Evolutionary conservation across 225 moss, liverwort and hornwort species (phyloP).

Genomic region (Bryoerythrophyllum caledonicum): DNA sequence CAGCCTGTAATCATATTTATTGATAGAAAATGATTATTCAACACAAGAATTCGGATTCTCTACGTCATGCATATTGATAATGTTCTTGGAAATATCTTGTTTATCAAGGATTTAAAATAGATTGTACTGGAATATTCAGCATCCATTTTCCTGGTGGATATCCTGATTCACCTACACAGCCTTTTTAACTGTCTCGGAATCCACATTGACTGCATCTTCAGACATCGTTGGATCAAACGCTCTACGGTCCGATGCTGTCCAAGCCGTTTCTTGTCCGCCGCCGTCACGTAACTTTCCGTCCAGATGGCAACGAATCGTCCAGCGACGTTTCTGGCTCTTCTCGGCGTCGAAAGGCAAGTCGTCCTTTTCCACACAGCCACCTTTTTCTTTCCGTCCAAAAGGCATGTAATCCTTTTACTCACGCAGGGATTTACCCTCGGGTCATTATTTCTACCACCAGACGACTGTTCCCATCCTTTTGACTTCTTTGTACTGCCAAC

Average conservation of each 20-base stretch:
- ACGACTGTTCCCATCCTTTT: not conserved
- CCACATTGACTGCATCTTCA: not conserved
- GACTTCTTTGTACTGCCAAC: too few relatives aligned
- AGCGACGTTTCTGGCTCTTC: not conserved
- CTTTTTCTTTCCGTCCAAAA: slow-evolving; percentile 14
- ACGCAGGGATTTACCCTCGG: not conserved
- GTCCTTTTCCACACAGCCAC: not conserved
- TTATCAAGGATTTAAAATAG: not conserved
- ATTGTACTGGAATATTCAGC: not conserved
- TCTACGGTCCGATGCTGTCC: not conserved
- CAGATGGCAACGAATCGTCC: not conserved
- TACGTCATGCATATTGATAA: not conserved
- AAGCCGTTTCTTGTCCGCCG: not conserved
- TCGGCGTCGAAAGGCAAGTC: slow-evolving; percentile 4
- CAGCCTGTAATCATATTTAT: too few relatives aligned
- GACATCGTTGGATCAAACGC: not conserved
- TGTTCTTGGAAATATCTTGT: not conserved
- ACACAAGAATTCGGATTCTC: not conserved
- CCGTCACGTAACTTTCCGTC: not conserved
- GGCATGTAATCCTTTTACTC: not conserved
- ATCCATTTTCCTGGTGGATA: not conserved
- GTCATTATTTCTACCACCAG: too few relatives aligned
- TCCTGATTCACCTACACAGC: not conserved
- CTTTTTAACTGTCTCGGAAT: not conserved
- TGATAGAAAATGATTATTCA: slow-evolving; percentile 7